Conservation (phyloP, 2,329 filamentous ascomycete genomes). For the Scedosporium aurantiacum region DNA sequence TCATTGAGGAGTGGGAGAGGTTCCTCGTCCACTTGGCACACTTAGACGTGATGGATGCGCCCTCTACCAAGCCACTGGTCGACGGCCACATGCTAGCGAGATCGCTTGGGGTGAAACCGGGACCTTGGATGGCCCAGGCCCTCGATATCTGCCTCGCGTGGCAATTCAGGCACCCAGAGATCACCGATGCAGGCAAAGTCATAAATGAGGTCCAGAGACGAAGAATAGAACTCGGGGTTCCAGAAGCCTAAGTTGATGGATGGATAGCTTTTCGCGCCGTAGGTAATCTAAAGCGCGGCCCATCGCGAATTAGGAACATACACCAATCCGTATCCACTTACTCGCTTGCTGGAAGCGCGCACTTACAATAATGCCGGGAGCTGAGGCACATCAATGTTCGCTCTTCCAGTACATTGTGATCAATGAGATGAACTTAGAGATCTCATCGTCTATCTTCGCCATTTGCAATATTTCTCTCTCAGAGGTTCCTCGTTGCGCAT, state of each 20-base stretch:
- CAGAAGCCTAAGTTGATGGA: neutral
- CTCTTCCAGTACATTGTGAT: no score
- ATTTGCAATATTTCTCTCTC: no score
- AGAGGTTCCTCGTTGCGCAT: no score
- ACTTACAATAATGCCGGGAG: no score
- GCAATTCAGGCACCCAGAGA: constrained; percentile 72
- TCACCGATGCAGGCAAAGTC: constrained; percentile 45
- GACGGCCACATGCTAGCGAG: constrained; percentile 66
- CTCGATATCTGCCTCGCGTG: constrained; percentile 73
- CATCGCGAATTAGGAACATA: no score
- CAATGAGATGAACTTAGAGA: no score
- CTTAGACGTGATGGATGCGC: constrained; percentile 46
- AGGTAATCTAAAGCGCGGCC: neutral
- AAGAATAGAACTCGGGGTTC: constrained; percentile 41
- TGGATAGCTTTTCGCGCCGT: neutral
- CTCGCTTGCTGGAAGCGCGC: no score
- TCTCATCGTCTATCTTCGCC: no score
- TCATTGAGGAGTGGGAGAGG: constrained; percentile 38
- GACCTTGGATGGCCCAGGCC: constrained; percentile 74
- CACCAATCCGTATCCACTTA: no score
- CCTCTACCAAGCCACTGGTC: constrained; percentile 50
- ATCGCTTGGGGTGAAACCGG: constrained; percentile 58
- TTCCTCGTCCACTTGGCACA: constrained; percentile 45
- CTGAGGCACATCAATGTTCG: no score
- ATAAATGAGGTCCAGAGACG: constrained; percentile 46